phyloP scores from a whole-genome alignment of 2,329 filamentous ascomycete genomes.

The Pseudocercospora macadamiae region DNA sequence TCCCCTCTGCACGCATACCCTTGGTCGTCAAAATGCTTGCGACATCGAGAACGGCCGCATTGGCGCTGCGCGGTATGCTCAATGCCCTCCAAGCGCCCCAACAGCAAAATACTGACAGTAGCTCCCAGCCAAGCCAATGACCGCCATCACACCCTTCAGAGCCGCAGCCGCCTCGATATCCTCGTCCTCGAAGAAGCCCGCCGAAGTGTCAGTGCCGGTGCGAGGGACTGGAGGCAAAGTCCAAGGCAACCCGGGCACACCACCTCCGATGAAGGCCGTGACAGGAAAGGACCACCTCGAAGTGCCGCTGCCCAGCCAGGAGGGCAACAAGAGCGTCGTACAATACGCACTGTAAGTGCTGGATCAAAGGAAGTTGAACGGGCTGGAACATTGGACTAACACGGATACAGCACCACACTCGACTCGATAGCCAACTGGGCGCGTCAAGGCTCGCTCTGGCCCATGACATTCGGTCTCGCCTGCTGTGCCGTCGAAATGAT shows the following conservation, averaged over 20 bases:
- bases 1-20: slow-evolving; percentile 5
- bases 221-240: slow-evolving; percentile 44
- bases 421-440: slow-evolving; percentile 84
- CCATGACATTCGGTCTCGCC: slow-evolving; percentile 84
- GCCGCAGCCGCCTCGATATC: slow-evolving; percentile 66
- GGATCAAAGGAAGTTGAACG: neutral
- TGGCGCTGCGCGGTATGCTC: slow-evolving; percentile 58
- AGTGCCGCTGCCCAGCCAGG: slow-evolving; percentile 76
- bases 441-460: slow-evolving; percentile 82
- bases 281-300: slow-evolving; percentile 61
- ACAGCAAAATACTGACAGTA: slow-evolving; percentile 31
- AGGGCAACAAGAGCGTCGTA: slow-evolving; percentile 75
- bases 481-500: slow-evolving; percentile 94
- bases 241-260: slow-evolving; percentile 56
- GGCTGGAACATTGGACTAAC: slow-evolving; percentile 23
- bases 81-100: slow-evolving; percentile 12
- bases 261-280: slow-evolving; percentile 53
- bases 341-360: slow-evolving; percentile 84
- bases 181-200: slow-evolving; percentile 65
- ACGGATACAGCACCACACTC: slow-evolving; percentile 66
- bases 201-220: slow-evolving; percentile 51
- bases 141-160: slow-evolving; percentile 65
- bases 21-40: slow-evolving; percentile 14
- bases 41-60: slow-evolving; percentile 47
- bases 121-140: slow-evolving; percentile 64